phyloP scores from a whole-genome alignment of 1,284 basidiomycete genomes.

The Ustilago crameri region DNA sequence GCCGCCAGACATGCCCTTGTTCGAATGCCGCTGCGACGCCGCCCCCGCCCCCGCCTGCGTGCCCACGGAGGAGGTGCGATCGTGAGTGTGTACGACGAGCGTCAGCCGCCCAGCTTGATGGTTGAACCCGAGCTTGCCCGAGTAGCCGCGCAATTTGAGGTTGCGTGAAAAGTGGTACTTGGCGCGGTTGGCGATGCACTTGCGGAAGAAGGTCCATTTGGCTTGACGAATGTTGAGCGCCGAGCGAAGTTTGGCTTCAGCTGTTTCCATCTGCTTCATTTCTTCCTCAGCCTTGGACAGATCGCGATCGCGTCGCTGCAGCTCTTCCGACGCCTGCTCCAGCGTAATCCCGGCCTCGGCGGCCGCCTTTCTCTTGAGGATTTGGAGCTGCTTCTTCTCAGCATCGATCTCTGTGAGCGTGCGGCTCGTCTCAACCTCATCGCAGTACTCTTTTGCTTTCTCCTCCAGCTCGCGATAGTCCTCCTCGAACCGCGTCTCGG shows the following conservation, averaged over 20 bases:
- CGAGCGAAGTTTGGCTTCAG: conserved; percentile 19
- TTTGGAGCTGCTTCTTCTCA: conserved; percentile 74
- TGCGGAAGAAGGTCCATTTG: conserved; percentile 87
- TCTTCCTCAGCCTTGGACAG: conserved; percentile 73
- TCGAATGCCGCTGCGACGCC: conserved; percentile 57
- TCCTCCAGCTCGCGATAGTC: conserved; percentile 44
- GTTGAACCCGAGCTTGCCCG: conserved; percentile 75
- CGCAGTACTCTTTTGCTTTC: conserved; percentile 76
- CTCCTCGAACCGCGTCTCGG: conserved; percentile 74
- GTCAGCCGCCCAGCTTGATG: conserved; percentile 77
- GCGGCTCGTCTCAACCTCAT: conserved; percentile 73
- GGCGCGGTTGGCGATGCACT: conserved; percentile 84
- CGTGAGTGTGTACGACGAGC: conserved; percentile 73
- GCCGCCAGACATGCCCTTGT: conserved; percentile 78
- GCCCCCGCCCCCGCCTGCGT: conserved; percentile 80
- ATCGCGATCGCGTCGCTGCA: conserved; percentile 71
- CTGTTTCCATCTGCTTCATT: conserved; percentile 73
- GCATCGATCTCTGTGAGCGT: conserved; percentile 74
- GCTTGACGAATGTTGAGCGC: conserved; percentile 52
- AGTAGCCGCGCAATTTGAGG: conserved; percentile 79
- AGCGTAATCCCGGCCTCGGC: conserved; percentile 76
- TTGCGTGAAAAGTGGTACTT: conserved; percentile 83
- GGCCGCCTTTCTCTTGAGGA: conserved; percentile 76
- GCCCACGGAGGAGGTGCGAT: conserved; percentile 6
- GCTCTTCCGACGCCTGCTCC: conserved; percentile 79